Percentiles rank a stretch among this genome's conserved stretches.
Evolutionary conservation across 2,329 filamentous ascomycete genomes (phyloP).

Genomic region (Cercospora sojina): DNA sequence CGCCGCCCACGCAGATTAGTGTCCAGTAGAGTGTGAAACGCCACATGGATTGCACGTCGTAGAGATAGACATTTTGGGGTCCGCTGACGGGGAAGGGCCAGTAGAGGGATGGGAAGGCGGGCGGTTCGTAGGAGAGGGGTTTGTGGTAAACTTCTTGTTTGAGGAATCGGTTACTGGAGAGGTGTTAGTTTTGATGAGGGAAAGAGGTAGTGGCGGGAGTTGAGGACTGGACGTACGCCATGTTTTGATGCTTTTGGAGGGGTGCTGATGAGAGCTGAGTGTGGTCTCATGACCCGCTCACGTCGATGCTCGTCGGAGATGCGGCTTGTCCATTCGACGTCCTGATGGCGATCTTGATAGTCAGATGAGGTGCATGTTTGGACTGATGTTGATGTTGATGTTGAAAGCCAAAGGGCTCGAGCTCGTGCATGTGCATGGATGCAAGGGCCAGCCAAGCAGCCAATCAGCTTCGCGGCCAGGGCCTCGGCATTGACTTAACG

Average conservation of each 20-base stretch:
- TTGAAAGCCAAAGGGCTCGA: background rate
- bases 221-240: conserved; percentile 6
- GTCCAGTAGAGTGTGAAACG: conserved; percentile 88
- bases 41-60: conserved; percentile 75
- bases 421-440: background rate
- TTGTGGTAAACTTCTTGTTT: conserved; percentile 47
- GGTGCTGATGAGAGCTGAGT: background rate
- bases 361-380: background rate
- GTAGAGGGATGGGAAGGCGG: conserved; percentile 78
- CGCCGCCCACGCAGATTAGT: conserved; percentile 70
- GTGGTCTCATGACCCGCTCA: background rate
- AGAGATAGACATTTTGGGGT: conserved; percentile 64
- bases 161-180: conserved; percentile 42
- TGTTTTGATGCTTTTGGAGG: background rate
- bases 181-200: background rate
- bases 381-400: background rate
- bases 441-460: background rate
- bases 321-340: background rate
- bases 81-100: conserved; percentile 63
- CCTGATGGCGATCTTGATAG: background rate
- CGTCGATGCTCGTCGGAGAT: background rate
- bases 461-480: background rate
- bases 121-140: conserved; percentile 63
- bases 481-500: conserved; percentile 11
- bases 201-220: background rate